Conservation (phyloP, 2,329 filamentous ascomycete genomes). For the Verticillium longisporum region DNA sequence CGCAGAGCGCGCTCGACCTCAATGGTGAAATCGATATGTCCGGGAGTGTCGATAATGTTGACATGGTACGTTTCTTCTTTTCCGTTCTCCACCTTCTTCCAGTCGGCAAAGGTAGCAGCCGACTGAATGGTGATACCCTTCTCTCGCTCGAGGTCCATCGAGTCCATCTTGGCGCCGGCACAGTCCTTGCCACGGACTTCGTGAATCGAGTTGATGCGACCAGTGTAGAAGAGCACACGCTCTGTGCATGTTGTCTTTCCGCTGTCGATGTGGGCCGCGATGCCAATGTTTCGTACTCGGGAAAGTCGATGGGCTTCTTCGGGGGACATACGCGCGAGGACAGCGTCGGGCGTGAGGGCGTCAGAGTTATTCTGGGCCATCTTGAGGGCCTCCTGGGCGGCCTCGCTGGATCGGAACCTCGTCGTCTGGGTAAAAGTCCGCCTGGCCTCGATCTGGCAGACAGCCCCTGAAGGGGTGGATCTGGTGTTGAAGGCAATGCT, state of each 20-base stretch:
- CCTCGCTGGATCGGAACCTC: conserved; percentile 17
- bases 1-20: conserved; percentile 93
- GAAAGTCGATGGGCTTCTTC: conserved; percentile 72
- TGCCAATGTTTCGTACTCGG: conserved; percentile 91
- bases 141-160: conserved; percentile 96
- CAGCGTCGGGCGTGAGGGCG: conserved; percentile 46
- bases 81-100: conserved; percentile 79
- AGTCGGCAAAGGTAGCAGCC: conserved; percentile 95
- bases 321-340: conserved; percentile 74
- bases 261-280: conserved; percentile 97
- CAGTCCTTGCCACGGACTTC: conserved; percentile 93
- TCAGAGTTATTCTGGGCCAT: conserved; percentile 47
- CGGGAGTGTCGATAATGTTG: conserved; percentile 97
- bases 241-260: conserved; percentile 97
- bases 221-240: conserved; percentile 96
- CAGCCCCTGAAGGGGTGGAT: conserved; percentile 1
- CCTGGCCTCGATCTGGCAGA: conserved; percentile 5
- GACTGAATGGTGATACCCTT: conserved; percentile 99
- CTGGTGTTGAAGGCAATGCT: conserved; percentile 18
- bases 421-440: conserved; percentile 27
- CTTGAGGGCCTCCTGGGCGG: conserved; percentile 39
- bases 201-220: conserved; percentile 93
- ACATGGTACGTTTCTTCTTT: conserved; percentile 91
- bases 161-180: conserved; percentile 99
- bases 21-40: conserved; percentile 98